Conservation (phyloP, 148 eudicot species). For the Spergularia bocconei region DNA sequence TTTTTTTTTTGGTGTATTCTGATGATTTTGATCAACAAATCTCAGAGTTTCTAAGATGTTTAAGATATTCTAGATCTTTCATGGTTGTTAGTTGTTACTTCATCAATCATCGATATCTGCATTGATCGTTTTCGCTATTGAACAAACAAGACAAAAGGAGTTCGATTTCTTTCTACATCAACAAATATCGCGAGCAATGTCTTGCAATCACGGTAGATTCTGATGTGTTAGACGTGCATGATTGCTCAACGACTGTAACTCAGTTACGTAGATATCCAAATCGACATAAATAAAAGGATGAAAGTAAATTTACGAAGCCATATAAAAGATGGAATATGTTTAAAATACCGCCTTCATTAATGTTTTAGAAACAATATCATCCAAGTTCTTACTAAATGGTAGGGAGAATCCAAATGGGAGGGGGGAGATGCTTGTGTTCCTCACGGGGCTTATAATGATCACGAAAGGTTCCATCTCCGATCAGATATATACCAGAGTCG, state of each 20-base stretch:
- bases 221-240: no score
- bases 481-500: conserved; percentile 10
- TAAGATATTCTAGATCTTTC: no score
- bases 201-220: no score
- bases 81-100: no score
- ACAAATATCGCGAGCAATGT: no score
- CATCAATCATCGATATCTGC: no score
- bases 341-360: neutral
- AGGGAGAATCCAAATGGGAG: conserved; percentile 22
- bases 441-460: neutral
- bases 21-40: no score
- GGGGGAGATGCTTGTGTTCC: neutral
- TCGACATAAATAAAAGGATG: neutral
- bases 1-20: neutral
- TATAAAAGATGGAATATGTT: neutral
- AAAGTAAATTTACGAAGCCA: neutral
- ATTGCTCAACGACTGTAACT: no score
- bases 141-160: no score
- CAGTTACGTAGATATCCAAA: neutral
- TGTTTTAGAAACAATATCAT: neutral
- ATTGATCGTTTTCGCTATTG: no score
- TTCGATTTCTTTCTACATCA: no score
- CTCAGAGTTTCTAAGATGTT: no score
- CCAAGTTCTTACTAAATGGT: conserved; percentile 1
- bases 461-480: neutral